These are phyloP conservation scores for Mariannaea elegans DNA, from an alignment of 2,329 filamentous ascomycete genomes.

Conservation along the genomic window DNA sequence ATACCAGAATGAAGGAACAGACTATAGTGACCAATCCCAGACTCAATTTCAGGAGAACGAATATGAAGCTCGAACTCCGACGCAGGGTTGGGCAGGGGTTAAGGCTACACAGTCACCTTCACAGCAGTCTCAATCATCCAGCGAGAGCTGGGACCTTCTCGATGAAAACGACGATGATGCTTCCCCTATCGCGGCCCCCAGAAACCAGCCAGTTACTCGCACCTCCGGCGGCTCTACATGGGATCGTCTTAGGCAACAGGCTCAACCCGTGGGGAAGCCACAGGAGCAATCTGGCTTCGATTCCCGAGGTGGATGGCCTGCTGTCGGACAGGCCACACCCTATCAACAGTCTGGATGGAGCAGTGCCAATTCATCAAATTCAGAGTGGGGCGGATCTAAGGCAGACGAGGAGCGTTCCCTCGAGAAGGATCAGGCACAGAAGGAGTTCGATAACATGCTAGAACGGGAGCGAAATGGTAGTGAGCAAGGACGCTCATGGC, in stretches of 20 bases:
- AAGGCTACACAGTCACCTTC: slow-evolving; percentile 1
- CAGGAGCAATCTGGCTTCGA: slow-evolving; percentile 30
- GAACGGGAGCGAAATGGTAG: slow-evolving; percentile 53
- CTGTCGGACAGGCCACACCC: slow-evolving; percentile 15
- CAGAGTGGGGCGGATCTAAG: slow-evolving; percentile 19
- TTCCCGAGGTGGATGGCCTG: slow-evolving; percentile 27
- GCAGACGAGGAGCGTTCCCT: slow-evolving; percentile 49
- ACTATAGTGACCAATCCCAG: slow-evolving; percentile 11
- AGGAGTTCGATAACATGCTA: slow-evolving; percentile 59
- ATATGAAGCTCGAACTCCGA: background rate
- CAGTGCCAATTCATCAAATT: slow-evolving; percentile 39
- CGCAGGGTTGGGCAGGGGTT: slow-evolving; percentile 17
- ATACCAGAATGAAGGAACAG: slow-evolving; percentile 14
- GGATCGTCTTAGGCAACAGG: slow-evolving; percentile 54
- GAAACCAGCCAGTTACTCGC: slow-evolving; percentile 26
- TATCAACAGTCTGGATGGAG: slow-evolving; percentile 34
- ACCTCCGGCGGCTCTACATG: slow-evolving; percentile 49
- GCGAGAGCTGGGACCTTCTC: slow-evolving; percentile 38
- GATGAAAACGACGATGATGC: slow-evolving; percentile 52
- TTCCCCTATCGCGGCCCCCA: slow-evolving; percentile 52
- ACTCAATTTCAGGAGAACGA: background rate
- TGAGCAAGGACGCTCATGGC: slow-evolving; percentile 42
- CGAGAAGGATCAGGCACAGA: slow-evolving; percentile 57
- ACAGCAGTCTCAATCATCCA: slow-evolving; percentile 20
- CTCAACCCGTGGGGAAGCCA: slow-evolving; percentile 29